A percentile compares a stretch with the other conserved stretches of the same genome.
These are phyloP conservation scores for Albophoma yamanashiensis DNA, from an alignment of 2,329 filamentous ascomycete genomes.

Conservation along the genomic window DNA sequence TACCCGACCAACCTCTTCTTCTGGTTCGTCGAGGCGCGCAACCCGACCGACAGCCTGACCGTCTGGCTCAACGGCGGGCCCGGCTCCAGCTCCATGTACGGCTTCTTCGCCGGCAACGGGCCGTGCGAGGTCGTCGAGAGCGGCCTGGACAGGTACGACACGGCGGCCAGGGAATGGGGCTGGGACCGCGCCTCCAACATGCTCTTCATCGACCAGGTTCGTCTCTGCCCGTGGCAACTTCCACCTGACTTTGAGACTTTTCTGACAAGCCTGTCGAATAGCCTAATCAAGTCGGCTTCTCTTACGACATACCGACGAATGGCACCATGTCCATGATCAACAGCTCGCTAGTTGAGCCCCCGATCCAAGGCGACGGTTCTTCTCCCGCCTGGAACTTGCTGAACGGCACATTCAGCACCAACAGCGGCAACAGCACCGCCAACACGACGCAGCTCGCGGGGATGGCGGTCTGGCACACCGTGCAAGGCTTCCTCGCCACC, in stretches of 20 bases:
- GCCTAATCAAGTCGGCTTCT: slow-evolving; percentile 61
- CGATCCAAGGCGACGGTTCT: slow-evolving; percentile 7
- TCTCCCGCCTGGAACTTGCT: slow-evolving; percentile 26
- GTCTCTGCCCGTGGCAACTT: slow-evolving; percentile 2
- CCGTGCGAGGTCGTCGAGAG: slow-evolving; percentile 39
- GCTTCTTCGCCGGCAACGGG: slow-evolving; percentile 51
- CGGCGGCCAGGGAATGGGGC: slow-evolving; percentile 48
- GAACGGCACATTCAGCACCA: slow-evolving; percentile 57
- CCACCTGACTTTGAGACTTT: neutral
- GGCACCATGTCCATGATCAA: slow-evolving; percentile 41
- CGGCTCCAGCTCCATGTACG: slow-evolving; percentile 53
- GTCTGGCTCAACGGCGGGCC: slow-evolving; percentile 61
- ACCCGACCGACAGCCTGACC: slow-evolving; percentile 31
- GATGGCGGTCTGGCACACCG: slow-evolving; percentile 53
- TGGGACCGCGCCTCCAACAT: slow-evolving; percentile 49
- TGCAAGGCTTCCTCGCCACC: slow-evolving; percentile 47
- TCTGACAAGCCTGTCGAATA: slow-evolving; percentile 19
- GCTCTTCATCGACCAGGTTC: slow-evolving; percentile 47
- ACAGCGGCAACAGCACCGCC: slow-evolving; percentile 33
- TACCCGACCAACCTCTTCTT: slow-evolving; percentile 42
- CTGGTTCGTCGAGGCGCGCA: slow-evolving; percentile 36
- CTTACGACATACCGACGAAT: slow-evolving; percentile 53
- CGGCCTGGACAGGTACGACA: slow-evolving; percentile 38
- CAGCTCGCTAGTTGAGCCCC: slow-evolving; percentile 20
- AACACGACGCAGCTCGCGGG: slow-evolving; percentile 47